Conservation (phyloP, 805 yeast species). For the Myxozyma vanderwaltii region DNA sequence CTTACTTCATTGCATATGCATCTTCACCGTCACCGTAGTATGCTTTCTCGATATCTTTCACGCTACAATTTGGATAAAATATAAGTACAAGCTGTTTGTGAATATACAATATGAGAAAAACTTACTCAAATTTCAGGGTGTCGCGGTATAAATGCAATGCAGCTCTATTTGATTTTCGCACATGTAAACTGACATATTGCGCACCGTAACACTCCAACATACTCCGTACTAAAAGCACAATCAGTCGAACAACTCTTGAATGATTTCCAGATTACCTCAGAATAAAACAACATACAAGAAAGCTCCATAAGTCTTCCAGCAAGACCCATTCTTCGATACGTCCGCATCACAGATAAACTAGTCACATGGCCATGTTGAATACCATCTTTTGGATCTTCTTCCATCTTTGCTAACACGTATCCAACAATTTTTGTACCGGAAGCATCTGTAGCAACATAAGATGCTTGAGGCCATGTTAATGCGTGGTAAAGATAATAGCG, state of each 20-base stretch:
- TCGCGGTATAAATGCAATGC: slow-evolving; percentile 90
- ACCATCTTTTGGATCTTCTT: slow-evolving; percentile 62
- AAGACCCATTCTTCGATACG: slow-evolving; percentile 91
- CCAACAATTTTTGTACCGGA: slow-evolving; percentile 86
- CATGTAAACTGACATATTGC: slow-evolving; percentile 85
- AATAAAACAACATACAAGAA: slow-evolving; percentile 45
- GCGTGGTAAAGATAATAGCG: slow-evolving; percentile 94
- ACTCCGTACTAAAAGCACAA: slow-evolving; percentile 55
- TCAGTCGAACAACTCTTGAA: too few relatives aligned
- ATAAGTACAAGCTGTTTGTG: not conserved
- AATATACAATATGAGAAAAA: not conserved
- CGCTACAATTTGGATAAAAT: slow-evolving; percentile 40
- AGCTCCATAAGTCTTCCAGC: slow-evolving; percentile 92
- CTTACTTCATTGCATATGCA: slow-evolving; percentile 91
- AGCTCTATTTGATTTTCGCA: slow-evolving; percentile 88
- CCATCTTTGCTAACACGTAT: slow-evolving; percentile 94
- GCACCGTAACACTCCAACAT: slow-evolving; percentile 81
- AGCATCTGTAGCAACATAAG: slow-evolving; percentile 79
- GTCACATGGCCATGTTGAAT: slow-evolving; percentile 91
- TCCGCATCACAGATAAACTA: slow-evolving; percentile 89
- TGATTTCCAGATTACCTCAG: too few relatives aligned
- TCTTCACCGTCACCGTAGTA: slow-evolving; percentile 98
- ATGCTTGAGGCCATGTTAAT: slow-evolving; percentile 96
- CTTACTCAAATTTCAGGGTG: slow-evolving; percentile 69
- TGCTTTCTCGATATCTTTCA: slow-evolving; percentile 75